Evolutionary conservation across 169 alveolate genomes (phyloP).

Genomic region (Fabrea salina): DNA sequence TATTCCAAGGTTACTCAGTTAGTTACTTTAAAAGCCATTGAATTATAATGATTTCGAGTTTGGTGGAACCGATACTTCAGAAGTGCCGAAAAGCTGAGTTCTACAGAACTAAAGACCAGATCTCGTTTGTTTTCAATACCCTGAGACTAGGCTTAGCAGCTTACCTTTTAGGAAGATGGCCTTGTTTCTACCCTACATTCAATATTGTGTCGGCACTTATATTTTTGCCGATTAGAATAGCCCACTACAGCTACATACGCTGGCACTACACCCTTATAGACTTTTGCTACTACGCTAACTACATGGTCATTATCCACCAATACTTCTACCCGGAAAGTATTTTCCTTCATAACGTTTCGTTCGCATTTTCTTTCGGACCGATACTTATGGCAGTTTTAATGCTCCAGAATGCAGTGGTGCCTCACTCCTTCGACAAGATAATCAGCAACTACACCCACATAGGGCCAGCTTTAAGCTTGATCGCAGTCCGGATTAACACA

Average conservation of each 20-base stretch:
- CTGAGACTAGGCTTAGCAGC: neutral
- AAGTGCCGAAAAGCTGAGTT: neutral
- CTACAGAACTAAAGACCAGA: neutral
- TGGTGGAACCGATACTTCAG: neutral
- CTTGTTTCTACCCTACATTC: neutral
- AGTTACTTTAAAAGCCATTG: neutral
- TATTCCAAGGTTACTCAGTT: too few species aligned
- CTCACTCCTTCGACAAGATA: conserved; percentile 52
- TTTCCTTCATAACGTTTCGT: conserved; percentile 27
- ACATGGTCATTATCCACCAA: conserved; percentile 28
- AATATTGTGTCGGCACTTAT: neutral
- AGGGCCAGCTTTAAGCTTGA: conserved; percentile 40
- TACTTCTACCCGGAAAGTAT: conserved; percentile 39
- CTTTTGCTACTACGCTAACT: conserved; percentile 58
- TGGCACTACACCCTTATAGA: conserved; percentile 57
- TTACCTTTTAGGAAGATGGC: conserved; percentile 4
- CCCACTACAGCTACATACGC: conserved; percentile 30
- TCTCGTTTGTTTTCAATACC: neutral
- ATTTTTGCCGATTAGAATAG: conserved; percentile 28
- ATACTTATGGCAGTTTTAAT: conserved; percentile 47
- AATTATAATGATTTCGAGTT: neutral
- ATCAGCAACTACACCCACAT: conserved; percentile 50
- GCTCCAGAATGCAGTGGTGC: conserved; percentile 44
- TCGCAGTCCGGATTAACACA: conserved; percentile 8
- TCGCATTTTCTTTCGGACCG: conserved; percentile 52